phyloP scores from a whole-genome alignment of 2,329 filamentous ascomycete species.

The Septoria petroselini region DNA sequence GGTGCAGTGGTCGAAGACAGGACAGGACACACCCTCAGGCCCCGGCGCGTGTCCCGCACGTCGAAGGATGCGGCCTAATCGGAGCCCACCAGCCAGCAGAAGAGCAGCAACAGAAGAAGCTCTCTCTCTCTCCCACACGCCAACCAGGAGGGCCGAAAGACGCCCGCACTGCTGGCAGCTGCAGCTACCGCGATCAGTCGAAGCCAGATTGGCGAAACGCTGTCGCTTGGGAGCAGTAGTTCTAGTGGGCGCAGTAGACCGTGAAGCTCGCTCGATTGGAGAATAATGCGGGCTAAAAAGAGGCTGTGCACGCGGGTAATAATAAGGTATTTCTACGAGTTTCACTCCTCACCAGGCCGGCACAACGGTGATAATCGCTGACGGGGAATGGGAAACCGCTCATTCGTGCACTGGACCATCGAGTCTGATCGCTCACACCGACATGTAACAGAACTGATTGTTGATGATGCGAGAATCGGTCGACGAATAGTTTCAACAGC shows the following conservation, averaged over 20 bases:
- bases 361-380: too few relatives aligned
- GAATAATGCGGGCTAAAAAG: too few relatives aligned
- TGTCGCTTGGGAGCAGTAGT: background rate
- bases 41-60: constrained; percentile 11
- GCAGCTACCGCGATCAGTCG: too few relatives aligned
- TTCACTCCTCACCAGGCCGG: too few relatives aligned
- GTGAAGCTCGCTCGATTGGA: background rate
- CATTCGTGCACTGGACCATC: background rate
- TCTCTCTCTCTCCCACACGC: too few relatives aligned
- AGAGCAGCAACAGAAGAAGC: too few relatives aligned
- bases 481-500: background rate
- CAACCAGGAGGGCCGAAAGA: too few relatives aligned
- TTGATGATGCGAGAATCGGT: too few relatives aligned
- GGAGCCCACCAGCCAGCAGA: too few relatives aligned
- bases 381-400: background rate
- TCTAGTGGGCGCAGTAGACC: constrained; percentile 10
- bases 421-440: background rate
- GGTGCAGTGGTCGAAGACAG: background rate
- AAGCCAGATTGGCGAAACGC: background rate
- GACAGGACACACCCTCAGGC: background rate
- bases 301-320: too few relatives aligned
- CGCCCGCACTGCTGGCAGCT: too few relatives aligned
- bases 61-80: constrained; percentile 12
- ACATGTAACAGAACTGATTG: background rate
- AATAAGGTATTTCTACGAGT: too few relatives aligned